phyloP scores from a whole-genome alignment of 257 asterid species.

The Striga asiatica region DNA sequence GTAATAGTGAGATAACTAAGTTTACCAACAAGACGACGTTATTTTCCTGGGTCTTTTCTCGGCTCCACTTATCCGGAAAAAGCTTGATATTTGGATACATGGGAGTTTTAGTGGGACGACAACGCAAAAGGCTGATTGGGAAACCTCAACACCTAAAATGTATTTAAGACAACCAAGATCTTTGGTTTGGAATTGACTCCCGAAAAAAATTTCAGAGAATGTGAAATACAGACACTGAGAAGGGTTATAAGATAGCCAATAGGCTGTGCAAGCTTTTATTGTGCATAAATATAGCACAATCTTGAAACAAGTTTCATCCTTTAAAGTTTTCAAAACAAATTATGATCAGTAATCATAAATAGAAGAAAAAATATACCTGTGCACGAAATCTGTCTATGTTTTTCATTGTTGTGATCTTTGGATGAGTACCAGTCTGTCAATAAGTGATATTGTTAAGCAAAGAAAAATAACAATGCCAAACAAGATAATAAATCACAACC shows the following conservation, averaged over 20 bases:
- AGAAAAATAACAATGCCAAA: neutral
- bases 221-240: neutral
- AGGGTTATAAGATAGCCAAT: neutral
- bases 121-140: no score
- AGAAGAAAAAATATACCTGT: conserved; percentile 40
- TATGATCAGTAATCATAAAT: conserved; percentile 1
- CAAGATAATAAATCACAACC: neutral
- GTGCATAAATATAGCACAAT: no score
- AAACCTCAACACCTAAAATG: no score
- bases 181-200: no score
- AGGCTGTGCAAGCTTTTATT: neutral
- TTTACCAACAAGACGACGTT: no score
- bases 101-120: no score
- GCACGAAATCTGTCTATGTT: conserved; percentile 74
- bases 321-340: neutral
- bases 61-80: no score
- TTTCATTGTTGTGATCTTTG: conserved; percentile 66
- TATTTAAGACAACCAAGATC: no score
- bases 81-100: no score
- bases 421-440: conserved; percentile 89
- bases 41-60: no score
- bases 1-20: no score
- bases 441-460: conserved; percentile 11
- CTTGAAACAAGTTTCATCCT: neutral
- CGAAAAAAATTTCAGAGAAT: no score